Conservation (phyloP, 2,329 filamentous ascomycete genomes). For the Cryoendolithus antarcticus region DNA sequence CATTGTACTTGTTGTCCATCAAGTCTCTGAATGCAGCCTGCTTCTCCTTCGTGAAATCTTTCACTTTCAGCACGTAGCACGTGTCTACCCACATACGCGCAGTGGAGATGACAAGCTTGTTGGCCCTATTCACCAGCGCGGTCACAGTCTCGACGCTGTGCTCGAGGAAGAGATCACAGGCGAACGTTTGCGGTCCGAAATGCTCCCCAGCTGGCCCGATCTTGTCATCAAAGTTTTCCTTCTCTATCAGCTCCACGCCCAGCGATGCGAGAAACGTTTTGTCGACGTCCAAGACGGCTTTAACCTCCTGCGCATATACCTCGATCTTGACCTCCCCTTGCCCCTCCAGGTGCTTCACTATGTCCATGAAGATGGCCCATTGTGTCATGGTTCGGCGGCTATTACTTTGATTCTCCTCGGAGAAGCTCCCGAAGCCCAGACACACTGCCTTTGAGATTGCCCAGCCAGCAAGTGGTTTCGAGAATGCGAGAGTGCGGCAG, state of each 20-base stretch:
- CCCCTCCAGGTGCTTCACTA: conserved; percentile 9
- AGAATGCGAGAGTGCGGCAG: conserved; percentile 9
- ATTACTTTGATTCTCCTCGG: conserved; percentile 17
- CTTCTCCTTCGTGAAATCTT: no score
- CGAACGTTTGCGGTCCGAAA: conserved; percentile 8
- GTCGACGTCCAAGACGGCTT: conserved; percentile 10
- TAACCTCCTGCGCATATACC: conserved; percentile 19
- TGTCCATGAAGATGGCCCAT: conserved; percentile 19
- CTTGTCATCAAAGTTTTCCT: background rate
- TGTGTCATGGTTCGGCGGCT: conserved; percentile 21
- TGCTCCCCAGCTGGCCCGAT: conserved; percentile 7
- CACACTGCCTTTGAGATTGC: conserved; percentile 17
- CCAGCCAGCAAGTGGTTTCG: conserved; percentile 13
- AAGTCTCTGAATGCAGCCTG: conserved; percentile 4
- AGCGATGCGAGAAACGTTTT: conserved; percentile 13
- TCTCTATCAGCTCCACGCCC: conserved; percentile 9
- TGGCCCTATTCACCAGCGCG: conserved; percentile 8
- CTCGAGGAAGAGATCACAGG: conserved; percentile 19
- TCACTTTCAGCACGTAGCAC: no score
- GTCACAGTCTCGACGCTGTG: conserved; percentile 9
- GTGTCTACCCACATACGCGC: conserved; percentile 6
- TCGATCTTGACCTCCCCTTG: conserved; percentile 2
- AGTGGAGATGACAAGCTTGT: conserved; percentile 14
- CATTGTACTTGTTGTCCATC: conserved; percentile 2
- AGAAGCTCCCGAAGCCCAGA: conserved; percentile 20